Evolutionary conservation across 2,329 filamentous ascomycete species (phyloP).

Genomic region (Cladorrhinum sp.): DNA sequence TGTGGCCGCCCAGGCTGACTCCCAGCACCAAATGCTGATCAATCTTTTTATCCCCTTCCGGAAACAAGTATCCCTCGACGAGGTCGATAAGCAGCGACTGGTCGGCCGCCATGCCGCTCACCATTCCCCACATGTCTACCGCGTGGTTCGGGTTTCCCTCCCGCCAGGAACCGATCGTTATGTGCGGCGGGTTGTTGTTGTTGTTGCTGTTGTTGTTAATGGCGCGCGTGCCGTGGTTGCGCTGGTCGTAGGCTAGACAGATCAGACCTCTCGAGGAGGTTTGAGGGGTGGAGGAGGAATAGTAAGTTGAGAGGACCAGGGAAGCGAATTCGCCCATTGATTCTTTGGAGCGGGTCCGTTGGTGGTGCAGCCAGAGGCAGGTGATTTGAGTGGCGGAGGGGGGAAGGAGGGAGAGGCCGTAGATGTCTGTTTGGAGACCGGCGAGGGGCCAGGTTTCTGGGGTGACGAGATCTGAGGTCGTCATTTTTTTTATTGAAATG

Average conservation of each 20-base stretch:
- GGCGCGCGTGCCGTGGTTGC: constrained; percentile 79
- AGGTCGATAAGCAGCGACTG: constrained; percentile 72
- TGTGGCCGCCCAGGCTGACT: constrained; percentile 82
- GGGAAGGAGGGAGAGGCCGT: constrained; percentile 74
- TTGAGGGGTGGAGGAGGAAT: background rate
- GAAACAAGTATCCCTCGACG: constrained; percentile 71
- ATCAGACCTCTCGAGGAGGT: constrained; percentile 58
- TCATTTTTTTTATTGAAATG: constrained; percentile 1
- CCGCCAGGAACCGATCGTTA: constrained; percentile 79
- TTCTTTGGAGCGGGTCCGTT: constrained; percentile 65
- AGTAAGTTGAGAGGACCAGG: constrained; percentile 31
- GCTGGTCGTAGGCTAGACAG: constrained; percentile 83
- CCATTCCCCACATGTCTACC: constrained; percentile 83
- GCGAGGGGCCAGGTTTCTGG: constrained; percentile 64
- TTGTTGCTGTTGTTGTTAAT: too few species aligned
- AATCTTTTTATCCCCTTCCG: constrained; percentile 38
- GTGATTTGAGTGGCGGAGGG: constrained; percentile 54
- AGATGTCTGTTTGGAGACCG: constrained; percentile 74
- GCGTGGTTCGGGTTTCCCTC: constrained; percentile 78
- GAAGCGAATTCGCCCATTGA: constrained; percentile 73
- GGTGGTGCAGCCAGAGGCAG: constrained; percentile 89
- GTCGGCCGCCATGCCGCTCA: constrained; percentile 72
- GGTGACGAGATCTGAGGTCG: constrained; percentile 30
- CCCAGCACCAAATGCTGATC: constrained; percentile 74
- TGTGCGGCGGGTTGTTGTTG: too few species aligned